Evolutionary conservation across 495 filamentous ascomycete genomes (phyloP).

Genomic region (Penicillium pulvis): DNA sequence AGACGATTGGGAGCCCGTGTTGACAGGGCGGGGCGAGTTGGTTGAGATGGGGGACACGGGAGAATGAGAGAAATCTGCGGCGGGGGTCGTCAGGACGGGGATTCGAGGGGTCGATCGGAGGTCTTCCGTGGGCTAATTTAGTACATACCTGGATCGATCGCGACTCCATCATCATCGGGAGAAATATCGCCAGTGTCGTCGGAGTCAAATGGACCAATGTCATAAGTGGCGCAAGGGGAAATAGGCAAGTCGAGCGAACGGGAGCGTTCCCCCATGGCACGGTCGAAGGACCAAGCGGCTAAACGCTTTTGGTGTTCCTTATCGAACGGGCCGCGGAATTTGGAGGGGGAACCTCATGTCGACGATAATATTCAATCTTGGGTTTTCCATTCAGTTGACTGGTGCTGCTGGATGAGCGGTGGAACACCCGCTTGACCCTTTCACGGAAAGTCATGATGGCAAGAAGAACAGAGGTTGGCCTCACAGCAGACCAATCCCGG

Average conservation of each 20-base stretch:
- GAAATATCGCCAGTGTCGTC: constrained; percentile 19
- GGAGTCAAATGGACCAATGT: constrained; percentile 20
- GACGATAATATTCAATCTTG: constrained; percentile 55
- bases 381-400: constrained; percentile 34
- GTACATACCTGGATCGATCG: constrained; percentile 41
- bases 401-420: constrained; percentile 33
- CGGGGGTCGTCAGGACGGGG: not conserved
- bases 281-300: constrained; percentile 52
- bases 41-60: constrained; percentile 1
- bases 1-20: constrained; percentile 41
- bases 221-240: constrained; percentile 42
- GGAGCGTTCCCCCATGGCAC: constrained; percentile 38
- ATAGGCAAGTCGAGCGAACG: constrained; percentile 41
- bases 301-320: constrained; percentile 51
- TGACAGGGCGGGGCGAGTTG: constrained; percentile 26
- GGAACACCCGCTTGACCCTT: constrained; percentile 44
- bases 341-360: constrained; percentile 52
- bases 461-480: constrained; percentile 5
- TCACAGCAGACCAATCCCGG: constrained; percentile 41
- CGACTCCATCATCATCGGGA: constrained; percentile 27
- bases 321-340: constrained; percentile 55
- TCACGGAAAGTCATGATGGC: constrained; percentile 49
- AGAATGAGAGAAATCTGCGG: not conserved
- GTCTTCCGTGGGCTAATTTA: too few relatives aligned
- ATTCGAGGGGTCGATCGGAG: not conserved